Conservation (phyloP, 768 basidiomycete species). For the Coprinellus micaceus region DNA sequence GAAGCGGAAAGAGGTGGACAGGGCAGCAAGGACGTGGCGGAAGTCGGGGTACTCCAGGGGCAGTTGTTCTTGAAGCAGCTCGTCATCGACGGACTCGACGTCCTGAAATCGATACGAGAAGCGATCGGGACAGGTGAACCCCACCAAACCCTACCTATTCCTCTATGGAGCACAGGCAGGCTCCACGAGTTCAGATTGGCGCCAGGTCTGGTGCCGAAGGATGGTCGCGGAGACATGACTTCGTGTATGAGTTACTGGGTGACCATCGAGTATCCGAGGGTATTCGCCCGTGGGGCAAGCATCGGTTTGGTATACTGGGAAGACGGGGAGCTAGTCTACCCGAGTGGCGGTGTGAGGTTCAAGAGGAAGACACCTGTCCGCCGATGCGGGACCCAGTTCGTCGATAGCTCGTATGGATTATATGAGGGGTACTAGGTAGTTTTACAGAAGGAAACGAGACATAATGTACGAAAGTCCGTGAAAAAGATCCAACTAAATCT, state of each 20-base stretch:
- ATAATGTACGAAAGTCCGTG: no score
- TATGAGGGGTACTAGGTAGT: no score
- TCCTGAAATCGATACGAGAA: conserved; percentile 21
- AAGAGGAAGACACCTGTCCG: conserved; percentile 8
- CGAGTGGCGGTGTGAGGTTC: conserved; percentile 31
- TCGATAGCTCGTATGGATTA: no score
- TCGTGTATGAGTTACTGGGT: conserved; percentile 36
- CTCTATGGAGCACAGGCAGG: conserved; percentile 37
- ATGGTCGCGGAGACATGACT: conserved; percentile 16
- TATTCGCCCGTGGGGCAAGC: conserved; percentile 28
- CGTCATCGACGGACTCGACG: conserved; percentile 30
- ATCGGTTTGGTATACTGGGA: conserved; percentile 35
- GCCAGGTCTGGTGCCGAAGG: conserved; percentile 16
- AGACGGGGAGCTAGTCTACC: conserved; percentile 29
- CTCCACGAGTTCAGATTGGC: conserved; percentile 35
- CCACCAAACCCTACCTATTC: conserved; percentile 13
- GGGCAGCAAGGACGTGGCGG: conserved; percentile 21
- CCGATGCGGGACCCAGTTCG: no score
- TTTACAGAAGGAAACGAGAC: no score
- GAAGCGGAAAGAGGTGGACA: conserved; percentile 15
- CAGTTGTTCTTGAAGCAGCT: conserved; percentile 28
- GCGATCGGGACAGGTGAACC: background rate
- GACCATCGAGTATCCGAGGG: conserved; percentile 22
- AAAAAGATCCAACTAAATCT: background rate
- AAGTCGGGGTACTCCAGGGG: conserved; percentile 22